Conservation (phyloP, 2,329 filamentous ascomycete genomes). For the Calonectria naviculata region DNA sequence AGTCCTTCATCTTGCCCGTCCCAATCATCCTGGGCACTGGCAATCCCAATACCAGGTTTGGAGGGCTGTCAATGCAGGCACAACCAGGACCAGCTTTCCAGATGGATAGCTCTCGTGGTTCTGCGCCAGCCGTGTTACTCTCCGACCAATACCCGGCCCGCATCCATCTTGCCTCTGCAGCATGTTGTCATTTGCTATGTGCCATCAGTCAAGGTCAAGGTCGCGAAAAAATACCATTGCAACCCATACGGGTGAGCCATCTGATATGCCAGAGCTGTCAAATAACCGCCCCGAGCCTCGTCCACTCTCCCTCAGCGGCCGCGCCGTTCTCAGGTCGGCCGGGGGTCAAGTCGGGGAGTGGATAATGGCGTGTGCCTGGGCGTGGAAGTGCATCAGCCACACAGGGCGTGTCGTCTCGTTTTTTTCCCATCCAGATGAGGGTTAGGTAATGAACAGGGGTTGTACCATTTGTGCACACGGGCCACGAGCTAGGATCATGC, state of each 20-base stretch:
- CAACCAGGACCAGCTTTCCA: conserved; percentile 22
- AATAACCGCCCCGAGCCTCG: conserved; percentile 19
- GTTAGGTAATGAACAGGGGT: conserved; percentile 27
- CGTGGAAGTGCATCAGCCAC: conserved; percentile 21
- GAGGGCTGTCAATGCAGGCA: conserved; percentile 20
- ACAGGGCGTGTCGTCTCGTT: conserved; percentile 23
- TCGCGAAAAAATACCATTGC: conserved; percentile 8
- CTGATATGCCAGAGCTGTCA: conserved; percentile 19
- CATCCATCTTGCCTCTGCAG: conserved; percentile 3
- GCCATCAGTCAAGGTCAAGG: conserved; percentile 11
- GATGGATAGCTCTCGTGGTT: conserved; percentile 20
- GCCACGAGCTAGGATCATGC: conserved; percentile 39
- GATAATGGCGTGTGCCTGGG: conserved; percentile 3
- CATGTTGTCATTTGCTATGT: conserved; percentile 8
- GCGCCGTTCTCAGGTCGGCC: conserved; percentile 29
- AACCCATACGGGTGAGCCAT: conserved; percentile 18
- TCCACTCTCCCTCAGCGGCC: conserved; percentile 20
- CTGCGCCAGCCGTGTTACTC: conserved; percentile 12
- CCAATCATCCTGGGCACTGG: background rate
- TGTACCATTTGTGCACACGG: conserved; percentile 27
- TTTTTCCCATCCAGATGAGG: conserved; percentile 17
- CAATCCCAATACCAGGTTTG: conserved; percentile 10
- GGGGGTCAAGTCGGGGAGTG: conserved; percentile 27
- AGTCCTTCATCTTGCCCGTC: conserved; percentile 2
- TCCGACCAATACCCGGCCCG: conserved; percentile 34